These are phyloP conservation scores for Yamadazyma philogaea DNA, from an alignment of 805 yeast species.

Conservation along the genomic window DNA sequence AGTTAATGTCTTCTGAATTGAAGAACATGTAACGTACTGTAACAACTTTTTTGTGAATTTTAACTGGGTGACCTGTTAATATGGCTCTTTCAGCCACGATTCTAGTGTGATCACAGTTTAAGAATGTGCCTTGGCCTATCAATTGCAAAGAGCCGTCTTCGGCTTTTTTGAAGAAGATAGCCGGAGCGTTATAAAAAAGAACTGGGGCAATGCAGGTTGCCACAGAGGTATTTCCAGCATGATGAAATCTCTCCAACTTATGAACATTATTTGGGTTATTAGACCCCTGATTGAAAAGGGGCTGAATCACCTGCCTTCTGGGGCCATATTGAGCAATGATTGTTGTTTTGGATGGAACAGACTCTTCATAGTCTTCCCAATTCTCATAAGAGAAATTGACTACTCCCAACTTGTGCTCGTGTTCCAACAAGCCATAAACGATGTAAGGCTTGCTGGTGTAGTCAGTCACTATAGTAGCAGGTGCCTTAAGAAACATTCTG, in stretches of 20 bases:
- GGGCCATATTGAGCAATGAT: slow-evolving; percentile 91
- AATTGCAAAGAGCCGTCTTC: slow-evolving; percentile 55
- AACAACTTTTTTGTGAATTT: slow-evolving; percentile 87
- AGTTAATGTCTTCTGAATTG: slow-evolving; percentile 81
- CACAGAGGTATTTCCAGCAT: slow-evolving; percentile 62
- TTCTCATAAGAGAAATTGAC: slow-evolving; percentile 78
- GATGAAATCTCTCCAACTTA: slow-evolving; percentile 79
- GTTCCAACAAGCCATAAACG: slow-evolving; percentile 71
- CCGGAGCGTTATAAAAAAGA: slow-evolving; percentile 79
- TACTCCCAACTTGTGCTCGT: slow-evolving; percentile 83
- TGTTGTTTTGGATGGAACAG: slow-evolving; percentile 78
- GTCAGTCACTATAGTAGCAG: slow-evolving; percentile 28
- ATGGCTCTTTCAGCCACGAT: slow-evolving; percentile 84
- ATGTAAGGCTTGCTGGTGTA: slow-evolving; percentile 45
- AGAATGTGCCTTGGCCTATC: slow-evolving; percentile 86
- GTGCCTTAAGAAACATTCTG: slow-evolving; percentile 57
- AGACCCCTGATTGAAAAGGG: slow-evolving; percentile 76
- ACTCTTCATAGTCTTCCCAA: slow-evolving; percentile 87
- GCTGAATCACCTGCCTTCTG: slow-evolving; percentile 78
- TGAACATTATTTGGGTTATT: slow-evolving; percentile 81
- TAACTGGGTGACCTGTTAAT: slow-evolving; percentile 91
- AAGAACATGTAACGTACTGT: slow-evolving; percentile 97
- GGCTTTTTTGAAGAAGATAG: slow-evolving; percentile 69
- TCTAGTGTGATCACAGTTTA: slow-evolving; percentile 81
- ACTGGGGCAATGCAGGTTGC: slow-evolving; percentile 91